These are phyloP conservation scores for Penicillium robsamsonii DNA, from an alignment of 495 filamentous ascomycete species.

Conservation along the genomic window DNA sequence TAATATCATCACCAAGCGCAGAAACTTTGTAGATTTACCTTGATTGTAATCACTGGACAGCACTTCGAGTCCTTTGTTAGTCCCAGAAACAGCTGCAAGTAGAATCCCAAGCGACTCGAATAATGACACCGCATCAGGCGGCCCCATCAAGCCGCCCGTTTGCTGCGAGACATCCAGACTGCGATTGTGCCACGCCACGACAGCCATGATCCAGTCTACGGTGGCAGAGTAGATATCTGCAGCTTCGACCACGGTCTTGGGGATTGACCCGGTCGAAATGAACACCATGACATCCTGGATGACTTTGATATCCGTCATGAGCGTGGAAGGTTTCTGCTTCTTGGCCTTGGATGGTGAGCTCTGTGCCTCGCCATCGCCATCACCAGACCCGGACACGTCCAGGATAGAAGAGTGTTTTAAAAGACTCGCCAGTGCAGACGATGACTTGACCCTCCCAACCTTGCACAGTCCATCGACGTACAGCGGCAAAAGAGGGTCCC, in stretches of 20 bases:
- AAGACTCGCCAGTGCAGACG: slow-evolving; percentile 56
- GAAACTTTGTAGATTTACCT: slow-evolving; percentile 20
- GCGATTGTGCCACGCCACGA: slow-evolving; percentile 39
- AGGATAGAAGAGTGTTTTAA: slow-evolving; percentile 55
- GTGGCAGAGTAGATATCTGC: slow-evolving; percentile 34
- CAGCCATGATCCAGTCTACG: slow-evolving; percentile 41
- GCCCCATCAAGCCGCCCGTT: slow-evolving; percentile 35
- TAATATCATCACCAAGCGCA: not conserved
- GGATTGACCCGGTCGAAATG: slow-evolving; percentile 36
- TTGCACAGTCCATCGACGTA: slow-evolving; percentile 64
- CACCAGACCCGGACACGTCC: slow-evolving; percentile 19
- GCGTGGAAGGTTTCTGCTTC: slow-evolving; percentile 22
- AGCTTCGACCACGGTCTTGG: slow-evolving; percentile 32
- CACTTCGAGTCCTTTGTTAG: slow-evolving; percentile 36
- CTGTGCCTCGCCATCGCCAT: slow-evolving; percentile 16
- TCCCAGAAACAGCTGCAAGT: slow-evolving; percentile 43
- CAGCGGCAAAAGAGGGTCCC: slow-evolving; percentile 62
- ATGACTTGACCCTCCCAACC: slow-evolving; percentile 50
- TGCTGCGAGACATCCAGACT: slow-evolving; percentile 30
- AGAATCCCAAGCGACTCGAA: slow-evolving; percentile 48
- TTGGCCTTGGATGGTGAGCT: not conserved
- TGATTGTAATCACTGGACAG: slow-evolving; percentile 38
- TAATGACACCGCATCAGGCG: slow-evolving; percentile 42
- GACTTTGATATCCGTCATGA: slow-evolving; percentile 48
- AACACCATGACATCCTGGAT: slow-evolving; percentile 45